Base-by-base conservation (phyloP, 768 basidiomycete genomes). In the Pulveroboletus ravenelii region DNA sequence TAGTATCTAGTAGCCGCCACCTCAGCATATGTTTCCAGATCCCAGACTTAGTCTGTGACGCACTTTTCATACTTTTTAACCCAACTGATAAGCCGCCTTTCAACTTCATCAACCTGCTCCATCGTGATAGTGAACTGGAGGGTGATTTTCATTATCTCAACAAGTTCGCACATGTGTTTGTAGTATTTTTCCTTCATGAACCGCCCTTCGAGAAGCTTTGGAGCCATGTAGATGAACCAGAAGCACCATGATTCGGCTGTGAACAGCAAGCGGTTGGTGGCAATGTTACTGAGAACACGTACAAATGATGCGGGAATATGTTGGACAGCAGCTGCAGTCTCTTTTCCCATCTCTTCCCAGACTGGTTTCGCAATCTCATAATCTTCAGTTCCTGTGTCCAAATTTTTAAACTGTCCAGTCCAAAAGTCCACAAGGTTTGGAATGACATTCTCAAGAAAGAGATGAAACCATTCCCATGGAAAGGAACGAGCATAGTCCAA, bases 201-300 rank as follows among this genome's bases (percentile, higher is more conserved):
- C 0, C 12, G 13, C 6, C 42, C 27, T 38, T 51, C 23, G 1
- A 66, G 48, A 12, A 65, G 41, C 0, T 37, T 48, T 1, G 60
- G 65, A 3, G 57, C 54, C 1, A 65, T 23, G 13, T 62, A 47
- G 0, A 62, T 17, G 6, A 57, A 50, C 57, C 63, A 68, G 15
- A 63, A 57, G 5, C 45, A 39, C 51, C 54, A 63, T 1, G 54
- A 52, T 44, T 67, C 62, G 0, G 60, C 56, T 3, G 54, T 60
- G 13, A 54, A 61, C 0, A 34, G 17, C 0, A 45, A 53, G 2
- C 15, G 30, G 13, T 60, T 29, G 2, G 20, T 4, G 0, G 63
- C 44, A 2, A 75, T 70, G 50, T 77, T 73, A 1, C 69, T 64
- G 1, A 62, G 50, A 1, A 52, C 49, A n/a, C 62, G 47, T 3